Percentiles rank a stretch among this genome's conserved stretches.
phyloP scores from a whole-genome alignment of 2,329 filamentous ascomycete genomes.

The Stemphylium vesicarium region DNA sequence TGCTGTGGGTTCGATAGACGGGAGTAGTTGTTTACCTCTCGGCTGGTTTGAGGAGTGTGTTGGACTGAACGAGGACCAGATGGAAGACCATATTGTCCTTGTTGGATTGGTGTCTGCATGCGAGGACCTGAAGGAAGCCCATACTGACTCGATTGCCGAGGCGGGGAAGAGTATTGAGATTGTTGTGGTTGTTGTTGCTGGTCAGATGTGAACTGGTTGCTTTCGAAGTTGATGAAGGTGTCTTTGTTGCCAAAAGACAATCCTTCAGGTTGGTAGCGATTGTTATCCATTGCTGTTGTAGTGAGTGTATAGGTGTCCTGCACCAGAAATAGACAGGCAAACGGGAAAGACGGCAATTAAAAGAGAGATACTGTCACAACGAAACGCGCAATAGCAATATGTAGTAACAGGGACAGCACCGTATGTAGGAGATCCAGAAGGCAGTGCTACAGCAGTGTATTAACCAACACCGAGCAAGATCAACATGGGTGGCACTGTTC shows the following conservation, averaged over 20 bases:
- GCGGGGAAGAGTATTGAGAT: conserved; percentile 18
- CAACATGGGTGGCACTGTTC: conserved; percentile 21
- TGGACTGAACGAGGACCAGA: conserved; percentile 8
- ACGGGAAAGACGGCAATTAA: conserved; percentile 23
- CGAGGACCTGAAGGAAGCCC: conserved; percentile 22
- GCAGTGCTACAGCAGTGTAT: conserved; percentile 30
- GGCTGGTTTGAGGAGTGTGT: conserved; percentile 12
- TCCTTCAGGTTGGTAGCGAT: conserved; percentile 36
- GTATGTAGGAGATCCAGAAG: conserved; percentile 25
- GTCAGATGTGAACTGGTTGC: conserved; percentile 19
- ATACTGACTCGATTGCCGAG: conserved; percentile 9
- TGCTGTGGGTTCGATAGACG: conserved; percentile 13
- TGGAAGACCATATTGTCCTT: conserved; percentile 22
- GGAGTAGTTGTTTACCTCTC: conserved; percentile 14
- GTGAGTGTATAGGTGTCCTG: conserved; percentile 38
- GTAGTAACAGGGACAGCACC: conserved; percentile 33
- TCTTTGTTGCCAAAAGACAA: conserved; percentile 34
- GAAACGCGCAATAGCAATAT: conserved; percentile 18
- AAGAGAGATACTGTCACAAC: conserved; percentile 18
- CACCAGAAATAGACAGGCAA: conserved; percentile 31
- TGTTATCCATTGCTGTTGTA: conserved; percentile 39
- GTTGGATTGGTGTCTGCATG: conserved; percentile 21
- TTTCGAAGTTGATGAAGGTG: conserved; percentile 31
- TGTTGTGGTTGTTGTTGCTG: conserved; percentile 18
- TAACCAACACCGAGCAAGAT: conserved; percentile 30